Conservation (phyloP, 495 filamentous ascomycete genomes). For the Massariosphaeria phaeospora region DNA sequence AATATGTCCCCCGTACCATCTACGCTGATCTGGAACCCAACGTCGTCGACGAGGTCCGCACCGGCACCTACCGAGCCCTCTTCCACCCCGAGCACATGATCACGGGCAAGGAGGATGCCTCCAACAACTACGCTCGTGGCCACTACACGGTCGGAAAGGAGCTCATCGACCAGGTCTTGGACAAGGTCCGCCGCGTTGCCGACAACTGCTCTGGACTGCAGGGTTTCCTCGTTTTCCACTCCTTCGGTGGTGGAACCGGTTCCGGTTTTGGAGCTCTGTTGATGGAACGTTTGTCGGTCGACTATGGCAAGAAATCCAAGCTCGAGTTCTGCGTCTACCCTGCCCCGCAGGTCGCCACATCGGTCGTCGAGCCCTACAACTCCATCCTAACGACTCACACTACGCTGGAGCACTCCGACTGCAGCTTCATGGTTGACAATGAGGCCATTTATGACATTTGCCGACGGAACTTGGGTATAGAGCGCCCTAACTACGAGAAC, state of each 20-base stretch:
- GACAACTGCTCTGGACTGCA: slow-evolving; percentile 97
- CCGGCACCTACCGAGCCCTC: slow-evolving; percentile 87
- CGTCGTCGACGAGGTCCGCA: slow-evolving; percentile 98
- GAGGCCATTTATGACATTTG: slow-evolving; percentile 99
- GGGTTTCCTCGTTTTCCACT: slow-evolving; percentile 99
- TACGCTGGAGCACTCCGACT: slow-evolving; percentile 98
- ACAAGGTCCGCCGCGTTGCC: slow-evolving; percentile 91
- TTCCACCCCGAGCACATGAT: slow-evolving; percentile 99
- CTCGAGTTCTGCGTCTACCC: slow-evolving; percentile 99
- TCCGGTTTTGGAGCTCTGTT: slow-evolving; percentile 97
- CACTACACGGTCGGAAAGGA: slow-evolving; percentile 99
- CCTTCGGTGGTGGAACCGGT: slow-evolving; percentile 97
- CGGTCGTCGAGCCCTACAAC: slow-evolving; percentile 99
- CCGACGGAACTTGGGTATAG: slow-evolving; percentile 91
- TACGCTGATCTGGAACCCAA: slow-evolving; percentile 99
- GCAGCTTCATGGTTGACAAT: slow-evolving; percentile 99
- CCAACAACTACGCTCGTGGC: slow-evolving; percentile 98
- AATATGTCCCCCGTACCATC: slow-evolving; percentile 98
- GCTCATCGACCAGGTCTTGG: slow-evolving; percentile 92
- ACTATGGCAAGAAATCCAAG: slow-evolving; percentile 99
- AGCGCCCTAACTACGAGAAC: slow-evolving; percentile 96
- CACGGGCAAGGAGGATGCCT: slow-evolving; percentile 98
- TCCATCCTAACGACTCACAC: slow-evolving; percentile 98
- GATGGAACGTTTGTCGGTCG: slow-evolving; percentile 94
- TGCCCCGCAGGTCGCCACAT: slow-evolving; percentile 90